Percentiles rank a stretch among this genome's conserved stretches.
phyloP scores from a whole-genome alignment of 768 basidiomycete species.

The Rhizopogon salebrosus region DNA sequence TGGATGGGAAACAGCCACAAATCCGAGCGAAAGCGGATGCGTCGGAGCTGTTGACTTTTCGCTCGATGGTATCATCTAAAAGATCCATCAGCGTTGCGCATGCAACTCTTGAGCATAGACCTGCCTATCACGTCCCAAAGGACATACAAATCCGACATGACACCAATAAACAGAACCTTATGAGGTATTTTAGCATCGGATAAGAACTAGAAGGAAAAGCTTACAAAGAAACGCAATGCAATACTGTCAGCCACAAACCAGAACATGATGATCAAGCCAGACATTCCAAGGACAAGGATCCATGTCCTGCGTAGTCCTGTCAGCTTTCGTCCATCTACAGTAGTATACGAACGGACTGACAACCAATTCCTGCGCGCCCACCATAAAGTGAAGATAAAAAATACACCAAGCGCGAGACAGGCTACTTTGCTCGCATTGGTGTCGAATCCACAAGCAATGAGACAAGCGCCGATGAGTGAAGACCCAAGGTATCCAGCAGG shows the following conservation, averaged over 20 bases:
- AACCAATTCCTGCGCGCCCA: constrained; percentile 76
- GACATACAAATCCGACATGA: constrained; percentile 84
- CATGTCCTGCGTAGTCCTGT: constrained; percentile 50
- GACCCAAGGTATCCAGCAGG: constrained; percentile 87
- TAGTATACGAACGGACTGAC: constrained; percentile 36
- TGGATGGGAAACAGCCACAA: constrained; percentile 82
- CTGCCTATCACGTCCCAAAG: constrained; percentile 84
- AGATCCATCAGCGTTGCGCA: background rate
- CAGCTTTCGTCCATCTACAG: background rate
- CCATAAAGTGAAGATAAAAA: constrained; percentile 87
- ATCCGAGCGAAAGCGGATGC: constrained; percentile 80
- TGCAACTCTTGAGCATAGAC: constrained; percentile 10
- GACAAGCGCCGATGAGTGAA: constrained; percentile 77
- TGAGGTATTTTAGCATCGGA: background rate
- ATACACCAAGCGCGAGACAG: constrained; percentile 71
- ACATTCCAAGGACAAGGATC: constrained; percentile 73
- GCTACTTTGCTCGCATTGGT: constrained; percentile 87
- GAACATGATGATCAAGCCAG: constrained; percentile 71
- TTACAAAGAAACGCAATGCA: constrained; percentile 73
- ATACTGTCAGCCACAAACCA: constrained; percentile 78
- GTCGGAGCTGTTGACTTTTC: constrained; percentile 85
- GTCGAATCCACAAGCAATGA: constrained; percentile 87
- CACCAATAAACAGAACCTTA: constrained; percentile 77
- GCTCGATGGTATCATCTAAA: constrained; percentile 75
- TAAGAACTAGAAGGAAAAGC: constrained; percentile 10